A percentile compares a stretch with the other conserved stretches of the same genome.
Evolutionary conservation across 345 rosid genomes (phyloP).

Genomic region (Aethionema arabicum): DNA sequence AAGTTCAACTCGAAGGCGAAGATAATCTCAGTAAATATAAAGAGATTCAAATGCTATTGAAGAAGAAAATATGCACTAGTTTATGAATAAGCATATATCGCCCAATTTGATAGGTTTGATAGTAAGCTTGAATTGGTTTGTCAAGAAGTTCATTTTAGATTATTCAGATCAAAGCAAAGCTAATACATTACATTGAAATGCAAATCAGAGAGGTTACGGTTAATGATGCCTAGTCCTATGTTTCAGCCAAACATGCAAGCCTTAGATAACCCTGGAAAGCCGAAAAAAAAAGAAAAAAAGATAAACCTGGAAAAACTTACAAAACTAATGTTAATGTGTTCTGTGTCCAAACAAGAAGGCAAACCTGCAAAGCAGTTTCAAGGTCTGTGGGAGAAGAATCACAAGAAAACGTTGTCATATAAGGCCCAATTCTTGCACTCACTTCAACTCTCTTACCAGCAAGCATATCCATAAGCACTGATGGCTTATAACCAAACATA

Average conservation of each 20-base stretch:
- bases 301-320: conserved; percentile 8
- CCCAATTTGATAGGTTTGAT: no score
- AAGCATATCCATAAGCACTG: conserved; percentile 85
- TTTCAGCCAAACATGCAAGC: conserved; percentile 10
- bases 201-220: conserved; percentile 12
- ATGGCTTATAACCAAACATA: conserved; percentile 82
- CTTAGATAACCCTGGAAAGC: conserved; percentile 3
- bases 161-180: conserved; percentile 21
- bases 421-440: conserved; percentile 69
- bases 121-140: not conserved
- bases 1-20: not conserved
- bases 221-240: conserved; percentile 5
- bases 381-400: conserved; percentile 87
- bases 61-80: not conserved
- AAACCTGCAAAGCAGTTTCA: conserved; percentile 95
- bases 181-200: not conserved
- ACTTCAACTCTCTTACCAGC: conserved; percentile 98
- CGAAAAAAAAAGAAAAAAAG: no score
- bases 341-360: conserved; percentile 30
- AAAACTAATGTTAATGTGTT: conserved; percentile 7
- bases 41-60: not conserved
- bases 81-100: not conserved
- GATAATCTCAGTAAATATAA: conserved; percentile 11
- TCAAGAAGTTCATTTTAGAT: not conserved
- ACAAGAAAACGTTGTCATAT: conserved; percentile 80